Evolutionary conservation across 208 protist species (phyloP), one percentile per base, ranked within the genome.

Genomic region (Herpetomonas tarakana): DNA sequence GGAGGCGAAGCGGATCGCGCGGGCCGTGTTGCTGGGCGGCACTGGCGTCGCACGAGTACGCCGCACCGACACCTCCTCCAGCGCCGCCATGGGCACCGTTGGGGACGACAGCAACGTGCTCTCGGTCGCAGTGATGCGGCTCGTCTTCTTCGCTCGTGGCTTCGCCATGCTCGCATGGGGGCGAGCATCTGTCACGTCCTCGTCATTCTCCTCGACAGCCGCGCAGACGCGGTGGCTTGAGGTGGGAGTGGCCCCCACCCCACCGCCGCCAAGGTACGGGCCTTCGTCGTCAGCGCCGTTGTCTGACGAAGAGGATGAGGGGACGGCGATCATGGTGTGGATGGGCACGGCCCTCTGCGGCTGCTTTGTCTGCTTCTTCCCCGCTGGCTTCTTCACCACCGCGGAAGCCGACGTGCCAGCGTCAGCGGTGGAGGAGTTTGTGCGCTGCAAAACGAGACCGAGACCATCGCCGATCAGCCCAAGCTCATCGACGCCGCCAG

Each of bases 311-410:
- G 55, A 35, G 19, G 41, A 2, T 9, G 55, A 22, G 11, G 55
- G 49, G 38, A 60, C 25, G 16, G 35, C 31, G 3, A 60, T 27
- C 55, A 60, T 60, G 18, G 55, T 60, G 19, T 35, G 22, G 3
- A 50, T 2, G 2, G 55, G 49, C 55, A 19, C 55, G 24, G 29
- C 38, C 3, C 38, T 14, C 9, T 22, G 16, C 14, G 55, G 49
- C 14, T 6, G 9, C 35, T 41, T 6, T 41, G 35, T 6, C 35
- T 6, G 9, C 35, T 41, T 41, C 35, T 41, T 41, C 14, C 6
- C 41, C 4, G 44, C 19, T 41, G 9, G 9, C 35, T 41, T 41
- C 35, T 41, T 41, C 9, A 14, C 14, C 27, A 22, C 26, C 2
- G 14, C 26, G 30, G 25, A 3, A 30, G 4, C 29, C 4, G n/a